phyloP scores from a whole-genome alignment of 306 rosid genomes.

The Pachyrhizus erosus region DNA sequence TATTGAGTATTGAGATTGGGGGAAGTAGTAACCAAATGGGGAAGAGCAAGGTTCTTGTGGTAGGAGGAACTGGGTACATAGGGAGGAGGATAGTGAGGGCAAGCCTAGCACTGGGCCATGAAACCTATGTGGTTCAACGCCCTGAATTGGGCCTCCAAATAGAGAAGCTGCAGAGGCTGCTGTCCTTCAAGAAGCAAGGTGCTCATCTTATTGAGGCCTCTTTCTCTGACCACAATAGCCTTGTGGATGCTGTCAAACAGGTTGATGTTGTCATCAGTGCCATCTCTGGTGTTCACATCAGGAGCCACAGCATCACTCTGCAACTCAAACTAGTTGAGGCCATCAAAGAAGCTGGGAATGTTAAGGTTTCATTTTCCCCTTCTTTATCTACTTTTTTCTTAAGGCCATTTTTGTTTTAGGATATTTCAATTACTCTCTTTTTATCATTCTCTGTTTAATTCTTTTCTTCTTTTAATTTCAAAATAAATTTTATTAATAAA shows the following conservation, averaged over 20 bases:
- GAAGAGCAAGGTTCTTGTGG: slow-evolving; percentile 81
- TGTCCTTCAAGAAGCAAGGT: slow-evolving; percentile 76
- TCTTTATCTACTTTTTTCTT: too few relatives aligned
- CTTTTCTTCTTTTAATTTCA: too few relatives aligned
- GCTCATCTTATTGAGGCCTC: slow-evolving; percentile 71
- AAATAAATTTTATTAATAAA: too few relatives aligned
- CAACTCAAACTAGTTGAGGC: slow-evolving; percentile 88
- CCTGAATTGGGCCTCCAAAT: slow-evolving; percentile 73
- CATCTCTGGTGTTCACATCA: slow-evolving; percentile 81
- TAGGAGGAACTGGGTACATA: slow-evolving; percentile 83
- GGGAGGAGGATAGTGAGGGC: slow-evolving; percentile 84
- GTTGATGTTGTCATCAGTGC: slow-evolving; percentile 83
- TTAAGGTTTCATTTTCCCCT: slow-evolving; percentile 49
- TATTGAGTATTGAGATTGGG: too few relatives aligned
- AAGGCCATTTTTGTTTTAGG: too few relatives aligned
- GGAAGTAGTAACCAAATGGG: too few relatives aligned
- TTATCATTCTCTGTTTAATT: too few relatives aligned
- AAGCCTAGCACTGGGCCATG: slow-evolving; percentile 69
- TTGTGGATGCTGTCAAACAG: slow-evolving; percentile 68
- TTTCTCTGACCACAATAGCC: slow-evolving; percentile 68
- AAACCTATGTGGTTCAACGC: slow-evolving; percentile 71
- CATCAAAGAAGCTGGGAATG: slow-evolving; percentile 77
- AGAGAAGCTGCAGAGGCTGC: slow-evolving; percentile 70
- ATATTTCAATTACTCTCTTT: too few relatives aligned
- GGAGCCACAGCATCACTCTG: slow-evolving; percentile 65